Evolutionary conservation across 495 filamentous ascomycete genomes (phyloP).

Genomic region (Neurospora sp.): DNA sequence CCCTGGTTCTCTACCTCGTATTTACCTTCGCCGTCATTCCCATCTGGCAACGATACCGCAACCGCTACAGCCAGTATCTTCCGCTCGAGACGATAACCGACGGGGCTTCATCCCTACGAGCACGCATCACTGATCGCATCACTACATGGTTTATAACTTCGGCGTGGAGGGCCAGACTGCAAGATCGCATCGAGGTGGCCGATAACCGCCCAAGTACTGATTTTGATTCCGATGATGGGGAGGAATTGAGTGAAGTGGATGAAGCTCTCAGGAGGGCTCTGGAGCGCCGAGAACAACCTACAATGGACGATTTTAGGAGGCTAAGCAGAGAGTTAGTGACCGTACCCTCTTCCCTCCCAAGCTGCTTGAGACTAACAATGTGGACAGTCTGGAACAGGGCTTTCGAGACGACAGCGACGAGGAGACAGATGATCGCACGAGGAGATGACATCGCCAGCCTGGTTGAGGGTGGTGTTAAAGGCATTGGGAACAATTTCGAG

Average conservation of each 20-base stretch:
- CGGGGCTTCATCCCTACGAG: constrained; percentile 51
- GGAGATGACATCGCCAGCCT: constrained; percentile 5
- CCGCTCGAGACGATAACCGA: constrained; percentile 54
- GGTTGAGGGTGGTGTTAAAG: neutral
- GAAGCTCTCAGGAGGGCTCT: constrained; percentile 60
- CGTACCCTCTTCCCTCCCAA: neutral
- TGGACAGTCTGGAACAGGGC: constrained; percentile 26
- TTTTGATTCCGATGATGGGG: constrained; percentile 43
- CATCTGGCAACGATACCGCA: constrained; percentile 63
- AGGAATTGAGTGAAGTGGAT: constrained; percentile 54
- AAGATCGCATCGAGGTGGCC: constrained; percentile 25
- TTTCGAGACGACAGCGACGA: constrained; percentile 30
- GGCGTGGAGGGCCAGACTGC: constrained; percentile 37
- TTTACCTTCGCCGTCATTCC: constrained; percentile 63
- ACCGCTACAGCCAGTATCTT: constrained; percentile 63
- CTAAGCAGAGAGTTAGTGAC: constrained; percentile 59
- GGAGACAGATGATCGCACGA: constrained; percentile 2
- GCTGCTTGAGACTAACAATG: constrained; percentile 8
- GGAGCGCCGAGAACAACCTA: constrained; percentile 36
- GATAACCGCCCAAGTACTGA: constrained; percentile 36
- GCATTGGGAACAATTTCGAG: neutral
- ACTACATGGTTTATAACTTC: constrained; percentile 46
- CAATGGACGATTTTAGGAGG: constrained; percentile 39
- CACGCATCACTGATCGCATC: constrained; percentile 47
- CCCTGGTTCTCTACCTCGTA: constrained; percentile 63